Evolutionary conservation across 257 asterid genomes (phyloP).

Genomic region (Verbascum thapsus): DNA sequence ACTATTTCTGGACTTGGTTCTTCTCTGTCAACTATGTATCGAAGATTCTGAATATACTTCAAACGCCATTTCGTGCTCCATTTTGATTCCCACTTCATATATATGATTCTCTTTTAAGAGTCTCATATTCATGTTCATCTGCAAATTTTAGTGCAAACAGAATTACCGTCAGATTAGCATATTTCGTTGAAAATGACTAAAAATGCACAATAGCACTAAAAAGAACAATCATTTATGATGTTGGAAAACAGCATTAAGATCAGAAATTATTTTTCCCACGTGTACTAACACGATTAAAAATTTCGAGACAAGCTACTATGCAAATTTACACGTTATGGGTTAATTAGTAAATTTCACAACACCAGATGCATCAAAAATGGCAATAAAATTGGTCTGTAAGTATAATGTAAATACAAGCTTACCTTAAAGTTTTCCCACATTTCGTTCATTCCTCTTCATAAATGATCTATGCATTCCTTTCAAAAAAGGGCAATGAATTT

Average conservation of each 20-base stretch:
- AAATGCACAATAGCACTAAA: background rate
- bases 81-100: background rate
- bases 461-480: background rate
- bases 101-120: background rate
- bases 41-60: background rate
- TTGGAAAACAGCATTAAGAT: background rate
- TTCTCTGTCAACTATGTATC: background rate
- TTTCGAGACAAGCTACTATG: constrained; percentile 6
- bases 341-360: constrained; percentile 8
- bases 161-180: background rate
- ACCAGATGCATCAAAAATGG: constrained; percentile 14
- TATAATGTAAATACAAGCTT: background rate
- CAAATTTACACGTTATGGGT: background rate
- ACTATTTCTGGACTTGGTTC: background rate
- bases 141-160: constrained; percentile 12
- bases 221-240: background rate
- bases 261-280: background rate
- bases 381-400: constrained; percentile 7
- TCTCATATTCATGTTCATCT: constrained; percentile 9
- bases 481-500: constrained; percentile 9
- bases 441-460: constrained; percentile 4
- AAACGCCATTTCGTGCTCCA: background rate
- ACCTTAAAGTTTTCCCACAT: constrained; percentile 12
- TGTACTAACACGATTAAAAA: background rate
- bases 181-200: background rate